These are phyloP conservation scores for Pharnaceum exiguum DNA, from an alignment of 148 eudicot genomes.

Conservation along the genomic window DNA sequence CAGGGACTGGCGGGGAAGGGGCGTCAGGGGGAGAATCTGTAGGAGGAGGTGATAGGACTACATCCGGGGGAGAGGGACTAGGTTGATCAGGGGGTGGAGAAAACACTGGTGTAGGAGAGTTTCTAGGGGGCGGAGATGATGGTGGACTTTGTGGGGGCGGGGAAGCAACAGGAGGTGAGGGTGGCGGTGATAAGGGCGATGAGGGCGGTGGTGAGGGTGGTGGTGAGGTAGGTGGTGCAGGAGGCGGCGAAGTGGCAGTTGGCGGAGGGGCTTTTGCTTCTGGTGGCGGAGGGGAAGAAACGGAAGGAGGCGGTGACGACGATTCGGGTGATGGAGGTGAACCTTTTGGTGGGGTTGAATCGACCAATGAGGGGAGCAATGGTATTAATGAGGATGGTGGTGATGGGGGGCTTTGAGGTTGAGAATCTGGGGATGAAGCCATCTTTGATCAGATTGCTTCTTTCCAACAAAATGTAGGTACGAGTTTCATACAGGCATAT, in stretches of 20 bases:
- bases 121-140: not conserved
- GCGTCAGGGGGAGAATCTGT: conserved; percentile 27
- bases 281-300: conserved; percentile 14
- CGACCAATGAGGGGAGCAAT: conserved; percentile 11
- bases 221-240: conserved; percentile 19
- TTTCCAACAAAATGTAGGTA: conserved; percentile 20
- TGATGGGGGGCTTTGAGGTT: conserved; percentile 27
- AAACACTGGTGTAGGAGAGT: conserved; percentile 28
- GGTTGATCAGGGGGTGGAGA: too few species aligned
- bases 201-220: conserved; percentile 25
- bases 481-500: conserved; percentile 27
- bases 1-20: conserved; percentile 23
- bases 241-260: conserved; percentile 4
- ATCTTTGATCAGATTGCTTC: conserved; percentile 26
- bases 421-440: conserved; percentile 54
- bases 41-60: conserved; percentile 12
- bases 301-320: conserved; percentile 21
- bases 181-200: conserved; percentile 32
- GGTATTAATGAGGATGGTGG: conserved; percentile 12
- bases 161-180: conserved; percentile 22
- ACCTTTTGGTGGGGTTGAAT: conserved; percentile 6
- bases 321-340: conserved; percentile 9
- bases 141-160: not conserved
- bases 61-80: not conserved
- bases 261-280: conserved; percentile 25